phyloP scores from a whole-genome alignment of 495 filamentous ascomycete species.

The Coniosporium apollinis region DNA sequence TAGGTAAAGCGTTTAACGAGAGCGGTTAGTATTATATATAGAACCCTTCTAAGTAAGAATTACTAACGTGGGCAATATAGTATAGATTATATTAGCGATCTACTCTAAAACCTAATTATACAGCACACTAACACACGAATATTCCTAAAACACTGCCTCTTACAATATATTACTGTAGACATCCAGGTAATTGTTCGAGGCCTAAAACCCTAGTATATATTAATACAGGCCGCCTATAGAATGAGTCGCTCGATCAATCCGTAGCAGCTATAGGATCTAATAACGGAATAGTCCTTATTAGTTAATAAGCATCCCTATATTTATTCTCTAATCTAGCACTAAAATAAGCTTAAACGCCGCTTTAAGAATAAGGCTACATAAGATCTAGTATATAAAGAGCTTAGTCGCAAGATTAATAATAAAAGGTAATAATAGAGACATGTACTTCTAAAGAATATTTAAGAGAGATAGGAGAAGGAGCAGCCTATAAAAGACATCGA shows the following conservation, averaged over 20 bases:
- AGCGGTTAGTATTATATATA: constrained; percentile 2
- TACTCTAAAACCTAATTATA: constrained; percentile 6
- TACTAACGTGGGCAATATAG: background rate
- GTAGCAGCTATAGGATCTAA: too few species aligned
- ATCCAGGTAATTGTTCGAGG: constrained; percentile 2
- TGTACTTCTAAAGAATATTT: too few species aligned
- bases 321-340: too few species aligned
- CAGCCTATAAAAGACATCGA: too few species aligned
- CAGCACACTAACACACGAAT: constrained; percentile 2
- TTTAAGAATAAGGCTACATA: too few species aligned
- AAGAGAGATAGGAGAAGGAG: too few species aligned
- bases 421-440: too few species aligned
- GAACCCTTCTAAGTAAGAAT: constrained; percentile 2
- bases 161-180: constrained; percentile 2
- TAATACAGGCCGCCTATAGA: constrained; percentile 1
- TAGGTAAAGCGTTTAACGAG: constrained; percentile 4
- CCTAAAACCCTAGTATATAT: constrained; percentile 1
- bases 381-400: too few species aligned
- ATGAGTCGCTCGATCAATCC: constrained; percentile 14
- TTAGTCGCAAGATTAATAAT: too few species aligned
- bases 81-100: constrained; percentile 5
- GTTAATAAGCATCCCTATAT: too few species aligned
- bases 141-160: constrained; percentile 5
- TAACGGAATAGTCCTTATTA: too few species aligned
- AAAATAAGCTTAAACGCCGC: too few species aligned